Evolutionary conservation across 2,329 filamentous ascomycete species (phyloP).

Genomic region (Colletotrichum tanaceti): DNA sequence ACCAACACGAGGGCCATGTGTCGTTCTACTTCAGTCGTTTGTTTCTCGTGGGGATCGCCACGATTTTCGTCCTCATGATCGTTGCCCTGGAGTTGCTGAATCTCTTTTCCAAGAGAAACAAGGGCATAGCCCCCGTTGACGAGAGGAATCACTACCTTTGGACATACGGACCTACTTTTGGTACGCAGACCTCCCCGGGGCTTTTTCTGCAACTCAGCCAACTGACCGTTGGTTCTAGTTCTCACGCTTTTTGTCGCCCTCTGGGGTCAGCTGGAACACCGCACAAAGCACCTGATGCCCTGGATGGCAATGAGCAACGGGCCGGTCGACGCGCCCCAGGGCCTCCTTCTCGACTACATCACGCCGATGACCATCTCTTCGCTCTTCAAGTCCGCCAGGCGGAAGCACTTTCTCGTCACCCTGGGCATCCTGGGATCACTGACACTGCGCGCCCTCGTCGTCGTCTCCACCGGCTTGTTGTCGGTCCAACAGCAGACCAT

Average conservation of each 20-base stretch:
- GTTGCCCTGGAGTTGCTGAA: background rate
- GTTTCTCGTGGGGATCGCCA: background rate
- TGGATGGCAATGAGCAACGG: too few relatives aligned
- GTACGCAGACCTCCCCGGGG: background rate
- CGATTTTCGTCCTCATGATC: background rate
- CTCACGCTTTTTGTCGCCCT: slow-evolving; percentile 10
- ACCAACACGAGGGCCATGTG: background rate
- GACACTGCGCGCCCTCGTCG: background rate
- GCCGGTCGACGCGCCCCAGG: background rate
- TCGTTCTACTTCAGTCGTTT: slow-evolving; percentile 11
- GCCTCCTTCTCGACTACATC: slow-evolving; percentile 15
- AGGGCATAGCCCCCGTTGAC: slow-evolving; percentile 2
- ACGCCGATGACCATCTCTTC: background rate
- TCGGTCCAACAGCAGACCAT: background rate
- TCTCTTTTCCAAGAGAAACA: background rate
- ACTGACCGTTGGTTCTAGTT: background rate
- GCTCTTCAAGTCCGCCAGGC: background rate
- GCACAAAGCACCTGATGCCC: too few relatives aligned
- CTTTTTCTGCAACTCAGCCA: background rate
- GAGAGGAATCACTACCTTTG: slow-evolving; percentile 10
- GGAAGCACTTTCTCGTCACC: slow-evolving; percentile 7
- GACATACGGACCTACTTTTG: background rate
- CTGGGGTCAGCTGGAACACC: background rate
- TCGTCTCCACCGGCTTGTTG: slow-evolving; percentile 13
- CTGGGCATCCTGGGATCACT: background rate